Evolutionary conservation across 2,329 filamentous ascomycete genomes (phyloP).

Genomic region (Monilinia fructigena): DNA sequence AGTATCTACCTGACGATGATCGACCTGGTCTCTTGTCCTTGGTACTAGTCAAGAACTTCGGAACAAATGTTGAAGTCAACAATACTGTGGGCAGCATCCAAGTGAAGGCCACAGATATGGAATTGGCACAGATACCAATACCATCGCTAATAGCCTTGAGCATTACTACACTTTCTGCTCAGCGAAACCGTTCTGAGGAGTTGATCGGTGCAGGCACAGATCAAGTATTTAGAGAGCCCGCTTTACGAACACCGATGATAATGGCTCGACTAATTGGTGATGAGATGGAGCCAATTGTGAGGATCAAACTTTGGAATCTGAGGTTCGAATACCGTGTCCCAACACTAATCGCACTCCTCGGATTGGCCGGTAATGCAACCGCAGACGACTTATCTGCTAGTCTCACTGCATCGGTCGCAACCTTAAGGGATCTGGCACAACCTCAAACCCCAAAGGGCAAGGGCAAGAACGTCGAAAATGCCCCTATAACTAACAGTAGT

Average conservation of each 20-base stretch:
- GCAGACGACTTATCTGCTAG: slow-evolving; percentile 72
- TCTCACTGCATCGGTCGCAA: slow-evolving; percentile 77
- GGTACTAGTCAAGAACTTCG: slow-evolving; percentile 61
- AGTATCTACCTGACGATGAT: slow-evolving; percentile 95
- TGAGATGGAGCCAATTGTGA: slow-evolving; percentile 88
- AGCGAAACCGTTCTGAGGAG: slow-evolving; percentile 66
- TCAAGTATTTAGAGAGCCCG: slow-evolving; percentile 34
- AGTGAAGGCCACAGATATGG: slow-evolving; percentile 59
- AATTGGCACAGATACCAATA: slow-evolving; percentile 78
- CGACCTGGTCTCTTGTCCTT: slow-evolving; percentile 83
- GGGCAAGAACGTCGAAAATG: slow-evolving; percentile 19
- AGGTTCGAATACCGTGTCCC: slow-evolving; percentile 87
- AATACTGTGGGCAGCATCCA: slow-evolving; percentile 65
- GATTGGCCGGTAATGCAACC: slow-evolving; percentile 64
- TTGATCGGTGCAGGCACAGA: slow-evolving; percentile 58
- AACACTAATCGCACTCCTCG: slow-evolving; percentile 76
- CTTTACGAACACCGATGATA: slow-evolving; percentile 59
- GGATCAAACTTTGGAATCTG: slow-evolving; percentile 81
- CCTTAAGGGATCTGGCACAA: slow-evolving; percentile 65
- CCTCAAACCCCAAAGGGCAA: slow-evolving; percentile 39
- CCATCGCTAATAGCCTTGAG: slow-evolving; percentile 81
- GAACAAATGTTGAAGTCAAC: slow-evolving; percentile 62
- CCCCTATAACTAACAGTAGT: slow-evolving; percentile 19
- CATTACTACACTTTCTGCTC: slow-evolving; percentile 60
- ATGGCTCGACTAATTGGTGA: slow-evolving; percentile 91